Percentiles rank a stretch among this genome's conserved stretches.
These are phyloP conservation scores for Arabidopsis lyrata DNA, from an alignment of 441 rosid genomes.

Conservation along the genomic window DNA sequence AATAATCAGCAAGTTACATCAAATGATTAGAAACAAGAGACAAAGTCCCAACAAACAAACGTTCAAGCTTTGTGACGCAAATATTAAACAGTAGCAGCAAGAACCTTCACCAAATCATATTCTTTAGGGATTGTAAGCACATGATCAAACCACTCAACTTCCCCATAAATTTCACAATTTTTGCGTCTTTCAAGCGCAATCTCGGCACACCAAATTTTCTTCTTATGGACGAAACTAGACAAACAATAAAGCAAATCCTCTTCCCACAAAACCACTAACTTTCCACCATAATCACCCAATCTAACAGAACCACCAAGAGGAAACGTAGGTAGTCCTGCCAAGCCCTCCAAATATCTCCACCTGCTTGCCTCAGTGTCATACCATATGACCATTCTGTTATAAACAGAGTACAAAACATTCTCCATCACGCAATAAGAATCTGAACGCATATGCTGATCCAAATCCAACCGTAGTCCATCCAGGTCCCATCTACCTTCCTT, in stretches of 20 bases:
- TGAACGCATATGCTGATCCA: neutral
- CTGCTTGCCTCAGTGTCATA: neutral
- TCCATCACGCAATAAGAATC: neutral
- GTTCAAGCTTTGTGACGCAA: neutral
- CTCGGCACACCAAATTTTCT: neutral
- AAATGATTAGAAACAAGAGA: neutral
- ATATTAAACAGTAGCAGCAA: neutral
- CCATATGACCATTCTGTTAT: neutral
- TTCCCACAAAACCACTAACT: neutral
- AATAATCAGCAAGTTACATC: neutral
- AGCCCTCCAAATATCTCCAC: neutral
- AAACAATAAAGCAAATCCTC: neutral
- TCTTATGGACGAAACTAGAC: neutral
- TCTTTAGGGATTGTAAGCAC: neutral
- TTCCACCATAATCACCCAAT: neutral
- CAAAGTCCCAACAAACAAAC: neutral
- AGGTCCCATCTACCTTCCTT: neutral
- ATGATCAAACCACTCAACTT: neutral
- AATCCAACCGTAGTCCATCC: neutral
- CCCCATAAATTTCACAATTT: neutral
- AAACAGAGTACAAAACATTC: neutral
- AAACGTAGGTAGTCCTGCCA: neutral
- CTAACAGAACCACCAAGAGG: neutral
- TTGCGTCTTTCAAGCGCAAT: neutral
- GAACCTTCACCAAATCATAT: neutral